Percentiles rank a stretch among this genome's conserved stretches.
Evolutionary conservation across 208 protist species (phyloP).

Genomic region (Herpetomonas tarakana): DNA sequence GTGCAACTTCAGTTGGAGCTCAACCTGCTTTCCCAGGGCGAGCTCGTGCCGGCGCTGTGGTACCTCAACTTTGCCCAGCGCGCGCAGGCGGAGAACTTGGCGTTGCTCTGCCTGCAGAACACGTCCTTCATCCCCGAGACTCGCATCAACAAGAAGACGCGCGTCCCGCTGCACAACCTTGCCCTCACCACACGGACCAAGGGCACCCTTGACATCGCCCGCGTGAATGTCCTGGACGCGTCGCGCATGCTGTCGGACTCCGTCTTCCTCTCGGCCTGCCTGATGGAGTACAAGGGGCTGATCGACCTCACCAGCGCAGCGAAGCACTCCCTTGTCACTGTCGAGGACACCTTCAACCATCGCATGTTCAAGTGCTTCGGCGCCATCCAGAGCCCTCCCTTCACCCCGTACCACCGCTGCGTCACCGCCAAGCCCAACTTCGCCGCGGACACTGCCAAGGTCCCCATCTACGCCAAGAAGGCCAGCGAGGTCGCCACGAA

Average conservation of each 20-base stretch:
- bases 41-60: conserved; percentile 74
- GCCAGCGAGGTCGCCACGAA: conserved; percentile 42
- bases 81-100: conserved; percentile 67
- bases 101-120: conserved; percentile 44
- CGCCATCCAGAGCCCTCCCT: conserved; percentile 61
- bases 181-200: conserved; percentile 59
- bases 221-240: conserved; percentile 46
- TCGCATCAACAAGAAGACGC: conserved; percentile 75
- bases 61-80: conserved; percentile 73
- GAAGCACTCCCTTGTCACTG: conserved; percentile 49
- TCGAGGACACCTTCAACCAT: conserved; percentile 80
- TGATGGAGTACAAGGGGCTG: conserved; percentile 71
- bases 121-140: conserved; percentile 65
- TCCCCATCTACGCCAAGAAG: conserved; percentile 49
- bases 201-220: conserved; percentile 34
- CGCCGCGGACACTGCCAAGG: conserved; percentile 20
- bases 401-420: conserved; percentile 68
- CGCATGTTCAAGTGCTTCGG: conserved; percentile 69
- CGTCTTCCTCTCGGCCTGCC: conserved; percentile 56
- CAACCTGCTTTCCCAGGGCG: conserved; percentile 64
- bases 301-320: conserved; percentile 57
- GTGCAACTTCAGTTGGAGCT: conserved; percentile 73
- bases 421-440: conserved; percentile 50
- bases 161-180: conserved; percentile 76
- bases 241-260: conserved; percentile 63